Evolutionary conservation across 148 eudicot genomes (phyloP), one percentile per base, ranked within the genome.

Genomic region (Camellia japonica): DNA sequence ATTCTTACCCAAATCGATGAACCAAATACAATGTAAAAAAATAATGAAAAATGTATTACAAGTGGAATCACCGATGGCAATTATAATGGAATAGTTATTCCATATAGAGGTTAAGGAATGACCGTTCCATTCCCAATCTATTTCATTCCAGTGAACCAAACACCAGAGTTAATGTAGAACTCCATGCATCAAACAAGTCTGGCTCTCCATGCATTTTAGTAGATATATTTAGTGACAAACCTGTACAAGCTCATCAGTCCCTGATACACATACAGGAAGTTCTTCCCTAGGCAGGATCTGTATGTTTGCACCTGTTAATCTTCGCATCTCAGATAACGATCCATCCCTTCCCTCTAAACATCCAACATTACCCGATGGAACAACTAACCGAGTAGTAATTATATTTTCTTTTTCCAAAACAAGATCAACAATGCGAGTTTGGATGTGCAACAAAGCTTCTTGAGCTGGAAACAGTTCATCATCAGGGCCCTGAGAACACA

Each of bases 381-480:
- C 83, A 69, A 96, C 88, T 85, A 94, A 83, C 70, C 99, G 87
- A 73, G 99, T 96, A 43, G 97, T 96, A 77, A 92, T 86, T 80
- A 94, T 81, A 83, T 91, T 96, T 81, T 96, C 97, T 82, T 89
- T 91, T 63, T 91, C 97, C 38, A 93, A 97, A 79, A 85, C 79
- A 71, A 96, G 85, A 90, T 96, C 99, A 41, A 91, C 89, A 68
- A 94, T 96, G 65, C 92, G 92, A 68, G 95, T 94, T 83, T 96
- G 99, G 77, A 96, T 94, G 85, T 96, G 99, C 80, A 96, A 84
- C 85, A 96, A 85, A 18, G 99, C 98, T 90, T 96, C 99, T 88
- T 96, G 99, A 80, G 98, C 98, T 55, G 98, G 98, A 90, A 95
- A 95, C 74, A 95, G 87, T 82, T 95, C 98, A 80, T 95, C 97